phyloP scores from a whole-genome alignment of 2,329 filamentous ascomycete genomes.

The Ceratocystis diversiconidia region DNA sequence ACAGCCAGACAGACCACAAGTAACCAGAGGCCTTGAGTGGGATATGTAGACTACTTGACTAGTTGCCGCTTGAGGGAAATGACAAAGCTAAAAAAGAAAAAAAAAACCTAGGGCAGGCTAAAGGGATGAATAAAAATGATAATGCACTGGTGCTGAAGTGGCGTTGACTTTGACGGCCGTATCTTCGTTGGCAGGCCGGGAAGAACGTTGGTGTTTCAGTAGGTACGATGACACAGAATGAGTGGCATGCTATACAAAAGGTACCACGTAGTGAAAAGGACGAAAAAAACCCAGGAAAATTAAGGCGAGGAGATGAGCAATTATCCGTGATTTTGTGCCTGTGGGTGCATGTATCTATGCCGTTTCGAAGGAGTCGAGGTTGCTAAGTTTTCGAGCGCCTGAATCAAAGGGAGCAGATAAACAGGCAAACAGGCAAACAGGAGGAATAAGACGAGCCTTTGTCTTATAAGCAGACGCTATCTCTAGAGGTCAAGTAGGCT shows the following conservation, averaged over 20 bases:
- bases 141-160: neutral
- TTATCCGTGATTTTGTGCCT: neutral
- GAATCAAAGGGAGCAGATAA: neutral
- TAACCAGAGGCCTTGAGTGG: neutral
- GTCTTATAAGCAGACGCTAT: constrained; percentile 2
- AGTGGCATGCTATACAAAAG: neutral
- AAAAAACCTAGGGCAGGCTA: neutral
- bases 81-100: neutral
- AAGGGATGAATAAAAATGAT: constrained; percentile 2
- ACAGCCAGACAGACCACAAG: neutral
- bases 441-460: neutral
- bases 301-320: neutral
- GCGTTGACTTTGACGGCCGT: neutral
- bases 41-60: neutral
- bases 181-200: neutral
- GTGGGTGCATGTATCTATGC: neutral
- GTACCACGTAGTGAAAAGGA: neutral
- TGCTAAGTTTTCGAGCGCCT: neutral
- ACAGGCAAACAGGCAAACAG: neutral
- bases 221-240: neutral
- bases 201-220: neutral
- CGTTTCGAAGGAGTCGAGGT: neutral
- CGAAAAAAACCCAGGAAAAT: neutral
- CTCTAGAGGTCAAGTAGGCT: neutral
- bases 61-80: neutral